Base-by-base conservation (phyloP, 2,329 filamentous ascomycete genomes). In the Lachnellula occidentalis region DNA sequence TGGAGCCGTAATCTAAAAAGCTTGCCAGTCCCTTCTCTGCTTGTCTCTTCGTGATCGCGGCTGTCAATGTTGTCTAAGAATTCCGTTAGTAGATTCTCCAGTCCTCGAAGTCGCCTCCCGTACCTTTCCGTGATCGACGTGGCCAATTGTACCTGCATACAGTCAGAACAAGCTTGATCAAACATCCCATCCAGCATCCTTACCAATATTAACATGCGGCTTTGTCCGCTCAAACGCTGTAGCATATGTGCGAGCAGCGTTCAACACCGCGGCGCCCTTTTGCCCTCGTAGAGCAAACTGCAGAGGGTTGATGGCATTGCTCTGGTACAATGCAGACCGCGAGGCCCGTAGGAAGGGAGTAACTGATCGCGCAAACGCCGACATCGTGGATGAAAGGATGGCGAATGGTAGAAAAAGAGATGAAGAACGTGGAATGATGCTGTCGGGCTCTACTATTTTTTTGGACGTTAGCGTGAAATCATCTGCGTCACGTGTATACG, bases 121-220 rank as follows among this genome's bases (percentile, higher is more conserved):
- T 77, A 95, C 92, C 88, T 99, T 99, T 79, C 92, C 92, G 78
- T 99, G 92, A 83, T 99, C 94, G 76, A 99, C 94, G 80, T 99
- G 94, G 67, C 94, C 94, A 77, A 99, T 99, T 67, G 94, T 99
- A 73, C 88, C 88, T 92, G 55, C 22, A 19, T 53, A 43, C 19
- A 17, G 46, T 61, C 53, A 59, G 61, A 42, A 53, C 11, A 53
- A 50, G 43, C 51, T 53, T 31, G 51, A 37, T 45, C 9, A n/a
- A 48, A 34, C 46, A 37, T 43, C 15, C 24, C 15, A 48, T 50
- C 21, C 34, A 39, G 14, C 19, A 39, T 42, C 57, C 78, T 64
- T 79, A 89, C 94, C 94, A 70, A 99, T 94, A 78, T 99, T 99
- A 64, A 99, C 92, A 74, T 99, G 94, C 57, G 94, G 94, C 82